phyloP scores from a whole-genome alignment of 1,284 basidiomycete genomes.

The Cutaneotrichosporon curvatum region DNA sequence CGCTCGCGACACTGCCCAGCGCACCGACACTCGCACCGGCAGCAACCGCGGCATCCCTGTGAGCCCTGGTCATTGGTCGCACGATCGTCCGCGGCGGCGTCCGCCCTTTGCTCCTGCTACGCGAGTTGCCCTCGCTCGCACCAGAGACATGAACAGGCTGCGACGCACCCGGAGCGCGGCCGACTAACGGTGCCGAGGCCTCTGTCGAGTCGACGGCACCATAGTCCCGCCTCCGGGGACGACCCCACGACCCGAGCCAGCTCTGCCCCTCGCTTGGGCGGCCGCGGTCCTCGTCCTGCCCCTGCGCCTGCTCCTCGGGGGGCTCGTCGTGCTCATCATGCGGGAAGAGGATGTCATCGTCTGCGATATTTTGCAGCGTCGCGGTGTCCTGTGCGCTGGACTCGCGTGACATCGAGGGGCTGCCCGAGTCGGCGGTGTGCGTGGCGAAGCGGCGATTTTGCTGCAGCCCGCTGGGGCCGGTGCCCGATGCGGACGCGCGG shows the following conservation, averaged over 20 bases:
- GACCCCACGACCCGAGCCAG: too few relatives aligned
- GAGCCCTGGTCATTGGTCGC: constrained; percentile 12
- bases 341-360: constrained; percentile 7
- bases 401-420: background rate
- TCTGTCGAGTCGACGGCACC: background rate
- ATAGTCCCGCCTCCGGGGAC: background rate
- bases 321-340: constrained; percentile 6
- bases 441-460: background rate
- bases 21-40: constrained; percentile 11
- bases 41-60: constrained; percentile 10
- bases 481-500: constrained; percentile 2
- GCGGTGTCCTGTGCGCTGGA: background rate
- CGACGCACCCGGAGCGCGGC: background rate
- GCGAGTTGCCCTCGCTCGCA: constrained; percentile 21
- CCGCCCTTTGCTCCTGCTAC: constrained; percentile 29
- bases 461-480: too few relatives aligned
- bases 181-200: background rate
- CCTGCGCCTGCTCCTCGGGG: too few relatives aligned
- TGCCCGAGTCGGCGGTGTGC: background rate
- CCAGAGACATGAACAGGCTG: background rate
- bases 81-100: constrained; percentile 30
- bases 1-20: constrained; percentile 3
- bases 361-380: background rate
- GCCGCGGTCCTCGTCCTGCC: background rate
- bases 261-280: background rate